Percentiles rank a stretch among this genome's conserved stretches.
Evolutionary conservation across 768 basidiomycete species (phyloP).

Genomic region (Erythrobasidium yunnanense): DNA sequence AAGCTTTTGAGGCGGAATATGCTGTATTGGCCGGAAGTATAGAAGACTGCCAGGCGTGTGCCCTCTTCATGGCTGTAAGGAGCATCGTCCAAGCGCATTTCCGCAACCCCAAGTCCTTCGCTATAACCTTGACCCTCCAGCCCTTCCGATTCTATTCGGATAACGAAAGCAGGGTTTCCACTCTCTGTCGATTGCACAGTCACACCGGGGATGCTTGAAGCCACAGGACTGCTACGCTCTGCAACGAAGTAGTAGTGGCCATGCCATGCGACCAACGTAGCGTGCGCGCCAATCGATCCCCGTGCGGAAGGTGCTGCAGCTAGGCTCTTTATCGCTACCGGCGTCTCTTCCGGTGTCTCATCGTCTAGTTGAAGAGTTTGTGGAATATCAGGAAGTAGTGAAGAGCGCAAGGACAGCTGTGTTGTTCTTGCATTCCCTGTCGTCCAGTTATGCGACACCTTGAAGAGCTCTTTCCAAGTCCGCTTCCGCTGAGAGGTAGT

Average conservation of each 20-base stretch:
- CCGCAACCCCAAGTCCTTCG: not conserved
- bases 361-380: not conserved
- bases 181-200: not conserved
- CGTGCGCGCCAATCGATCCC: no score
- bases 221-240: not conserved
- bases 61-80: not conserved
- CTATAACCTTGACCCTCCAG: not conserved
- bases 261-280: conserved; percentile 4
- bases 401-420: conserved; percentile 9
- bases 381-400: conserved; percentile 4
- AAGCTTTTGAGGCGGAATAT: not conserved
- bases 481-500: not conserved
- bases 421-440: conserved; percentile 15
- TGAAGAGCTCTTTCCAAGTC: conserved; percentile 25
- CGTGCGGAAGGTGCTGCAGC: no score
- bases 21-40: conserved; percentile 21
- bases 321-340: no score
- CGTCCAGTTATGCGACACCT: conserved; percentile 12
- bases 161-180: not conserved
- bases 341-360: not conserved
- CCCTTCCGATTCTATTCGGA: not conserved
- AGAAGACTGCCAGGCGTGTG: conserved; percentile 15
- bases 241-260: conserved; percentile 8
- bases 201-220: not conserved
- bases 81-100: conserved; percentile 7